Percentiles rank a stretch among this genome's conserved stretches.
phyloP scores from a whole-genome alignment of 495 filamentous ascomycete genomes.

The Lichina pygmaea region DNA sequence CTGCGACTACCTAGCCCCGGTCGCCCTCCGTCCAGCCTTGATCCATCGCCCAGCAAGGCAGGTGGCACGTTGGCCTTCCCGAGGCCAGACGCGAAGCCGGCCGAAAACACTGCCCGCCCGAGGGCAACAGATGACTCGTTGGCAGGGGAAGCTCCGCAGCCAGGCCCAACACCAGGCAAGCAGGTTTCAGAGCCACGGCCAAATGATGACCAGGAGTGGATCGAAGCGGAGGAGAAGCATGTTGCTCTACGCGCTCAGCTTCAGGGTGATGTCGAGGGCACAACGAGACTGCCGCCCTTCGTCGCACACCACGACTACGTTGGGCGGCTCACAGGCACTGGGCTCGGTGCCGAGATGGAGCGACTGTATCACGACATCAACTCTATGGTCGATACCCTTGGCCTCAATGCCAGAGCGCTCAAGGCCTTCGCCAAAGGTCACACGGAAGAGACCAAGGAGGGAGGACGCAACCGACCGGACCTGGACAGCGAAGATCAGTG shows the following conservation, averaged over 20 bases:
- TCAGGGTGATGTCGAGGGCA: conserved; percentile 21
- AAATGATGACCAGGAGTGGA: conserved; percentile 19
- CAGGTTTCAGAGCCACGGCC: conserved; percentile 15
- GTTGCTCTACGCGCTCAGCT: conserved; percentile 20
- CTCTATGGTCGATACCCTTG: conserved; percentile 81
- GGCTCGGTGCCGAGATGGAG: conserved; percentile 56
- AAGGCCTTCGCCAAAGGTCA: conserved; percentile 44
- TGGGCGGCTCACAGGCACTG: conserved; percentile 26
- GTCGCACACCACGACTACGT: conserved; percentile 44
- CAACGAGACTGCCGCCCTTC: conserved; percentile 29
- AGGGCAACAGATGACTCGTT: too few relatives aligned
- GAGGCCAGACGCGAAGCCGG: conserved; percentile 17
- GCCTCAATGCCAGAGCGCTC: conserved; percentile 58
- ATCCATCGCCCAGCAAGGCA: conserved; percentile 7
- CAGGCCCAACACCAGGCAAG: conserved; percentile 11
- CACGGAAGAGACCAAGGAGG: conserved; percentile 19
- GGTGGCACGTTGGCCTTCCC: conserved; percentile 7
- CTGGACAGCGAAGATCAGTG: conserved; percentile 39
- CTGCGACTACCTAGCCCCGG: conserved; percentile 63
- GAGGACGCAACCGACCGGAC: conserved; percentile 23
- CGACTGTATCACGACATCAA: conserved; percentile 79
- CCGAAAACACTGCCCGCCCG: conserved; percentile 15
- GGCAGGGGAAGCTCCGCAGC: background rate
- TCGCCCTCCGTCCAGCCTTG: conserved; percentile 16
- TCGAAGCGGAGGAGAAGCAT: conserved; percentile 27